Evolutionary conservation across 345 rosid genomes (phyloP).

Genomic region (Ailanthus altissimus): DNA sequence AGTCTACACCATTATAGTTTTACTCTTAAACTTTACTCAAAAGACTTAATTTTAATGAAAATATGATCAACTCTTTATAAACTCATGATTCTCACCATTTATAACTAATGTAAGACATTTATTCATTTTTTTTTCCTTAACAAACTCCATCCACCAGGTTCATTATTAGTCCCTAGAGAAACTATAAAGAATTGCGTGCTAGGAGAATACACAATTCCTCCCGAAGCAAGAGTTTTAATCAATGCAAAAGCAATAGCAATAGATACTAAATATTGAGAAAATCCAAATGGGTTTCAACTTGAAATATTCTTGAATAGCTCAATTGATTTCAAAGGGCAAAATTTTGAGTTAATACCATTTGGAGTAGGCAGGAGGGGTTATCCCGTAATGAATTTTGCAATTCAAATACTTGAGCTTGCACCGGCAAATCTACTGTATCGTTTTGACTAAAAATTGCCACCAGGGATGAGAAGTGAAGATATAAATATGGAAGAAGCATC

Average conservation of each 20-base stretch:
- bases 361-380: constrained; percentile 67
- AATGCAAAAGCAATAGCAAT: constrained; percentile 30
- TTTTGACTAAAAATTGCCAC: constrained; percentile 55
- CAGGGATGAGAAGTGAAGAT: constrained; percentile 40
- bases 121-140: too few species aligned
- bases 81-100: too few species aligned
- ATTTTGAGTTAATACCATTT: constrained; percentile 57
- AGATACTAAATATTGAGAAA: constrained; percentile 39
- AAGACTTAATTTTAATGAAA: too few species aligned
- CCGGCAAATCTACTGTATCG: constrained; percentile 47
- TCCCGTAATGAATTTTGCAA: constrained; percentile 50
- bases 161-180: constrained; percentile 41
- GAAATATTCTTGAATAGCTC: constrained; percentile 44
- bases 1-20: too few species aligned
- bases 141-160: constrained; percentile 44
- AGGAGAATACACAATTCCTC: constrained; percentile 37
- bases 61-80: too few species aligned
- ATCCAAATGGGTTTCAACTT: constrained; percentile 41
- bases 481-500: constrained; percentile 50
- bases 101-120: too few species aligned
- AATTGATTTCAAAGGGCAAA: constrained; percentile 49
- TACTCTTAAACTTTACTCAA: too few species aligned
- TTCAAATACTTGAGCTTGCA: constrained; percentile 40
- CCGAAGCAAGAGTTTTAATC: constrained; percentile 38
- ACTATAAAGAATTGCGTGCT: constrained; percentile 32